phyloP scores from a whole-genome alignment of 2,329 filamentous ascomycete species.

The Penicillium brasilianum region DNA sequence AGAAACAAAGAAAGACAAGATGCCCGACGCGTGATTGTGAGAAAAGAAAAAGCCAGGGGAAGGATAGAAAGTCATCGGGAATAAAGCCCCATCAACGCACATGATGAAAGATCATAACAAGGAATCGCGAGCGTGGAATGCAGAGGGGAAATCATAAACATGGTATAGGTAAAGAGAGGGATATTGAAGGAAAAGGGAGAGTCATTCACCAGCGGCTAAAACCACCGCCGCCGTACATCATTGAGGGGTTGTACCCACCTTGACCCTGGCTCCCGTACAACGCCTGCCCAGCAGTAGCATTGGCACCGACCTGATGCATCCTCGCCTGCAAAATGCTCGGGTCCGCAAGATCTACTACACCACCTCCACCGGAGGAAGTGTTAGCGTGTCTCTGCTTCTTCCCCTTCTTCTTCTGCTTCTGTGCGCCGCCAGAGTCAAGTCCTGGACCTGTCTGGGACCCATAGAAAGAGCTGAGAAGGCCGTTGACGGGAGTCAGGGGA shows the following conservation, averaged over 20 bases:
- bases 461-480: conserved; percentile 90
- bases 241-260: conserved; percentile 88
- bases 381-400: conserved; percentile 99
- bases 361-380: conserved; percentile 99
- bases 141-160: conserved; percentile 30
- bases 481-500: conserved; percentile 90
- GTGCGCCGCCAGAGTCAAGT: conserved; percentile 77
- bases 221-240: conserved; percentile 77
- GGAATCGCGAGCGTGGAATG: conserved; percentile 22
- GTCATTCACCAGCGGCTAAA: conserved; percentile 69
- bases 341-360: conserved; percentile 99
- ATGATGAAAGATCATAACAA: conserved; percentile 31
- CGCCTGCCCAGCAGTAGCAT: conserved; percentile 75
- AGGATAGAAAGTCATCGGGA: conserved; percentile 43
- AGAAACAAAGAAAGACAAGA: conserved; percentile 26
- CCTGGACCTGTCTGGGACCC: conserved; percentile 82
- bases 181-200: conserved; percentile 21
- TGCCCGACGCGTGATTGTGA: conserved; percentile 29
- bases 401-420: conserved; percentile 99
- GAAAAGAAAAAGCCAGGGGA: conserved; percentile 25
- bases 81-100: conserved; percentile 28
- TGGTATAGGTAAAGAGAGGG: conserved; percentile 24
- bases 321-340: conserved; percentile 98
- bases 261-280: conserved; percentile 83
- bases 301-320: conserved; percentile 87